These are phyloP conservation scores for Polysphondylium violaceum DNA, from an alignment of 78 protist genomes.

Conservation along the genomic window DNA sequence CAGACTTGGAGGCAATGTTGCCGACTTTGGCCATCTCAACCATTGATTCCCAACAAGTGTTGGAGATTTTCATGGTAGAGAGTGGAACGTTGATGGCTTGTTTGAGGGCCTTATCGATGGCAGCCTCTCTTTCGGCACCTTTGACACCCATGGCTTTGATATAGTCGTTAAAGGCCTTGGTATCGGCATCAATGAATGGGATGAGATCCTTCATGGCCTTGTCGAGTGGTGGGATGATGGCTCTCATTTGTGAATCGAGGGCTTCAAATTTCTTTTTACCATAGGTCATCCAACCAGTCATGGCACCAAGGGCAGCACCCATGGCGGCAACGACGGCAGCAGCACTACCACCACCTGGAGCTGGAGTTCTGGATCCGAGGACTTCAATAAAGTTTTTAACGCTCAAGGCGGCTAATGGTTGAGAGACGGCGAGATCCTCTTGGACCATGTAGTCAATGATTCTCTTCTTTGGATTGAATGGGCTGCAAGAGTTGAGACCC, in stretches of 20 bases:
- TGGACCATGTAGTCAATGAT: constrained; percentile 82
- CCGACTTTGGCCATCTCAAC: constrained; percentile 51
- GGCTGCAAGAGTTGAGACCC: constrained; percentile 65
- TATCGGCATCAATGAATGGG: constrained; percentile 79
- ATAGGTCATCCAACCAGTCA: constrained; percentile 83
- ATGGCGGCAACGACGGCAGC: constrained; percentile 68
- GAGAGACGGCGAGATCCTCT: constrained; percentile 27
- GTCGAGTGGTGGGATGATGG: constrained; percentile 64
- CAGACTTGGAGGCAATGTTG: constrained; percentile 67
- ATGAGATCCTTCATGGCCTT: constrained; percentile 72
- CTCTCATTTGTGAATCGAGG: constrained; percentile 56
- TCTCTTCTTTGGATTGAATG: constrained; percentile 71
- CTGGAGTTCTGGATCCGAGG: constrained; percentile 66
- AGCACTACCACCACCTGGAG: constrained; percentile 87
- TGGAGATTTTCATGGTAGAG: constrained; percentile 56
- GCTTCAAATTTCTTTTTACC: constrained; percentile 80
- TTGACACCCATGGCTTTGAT: constrained; percentile 12
- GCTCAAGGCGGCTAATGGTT: constrained; percentile 64
- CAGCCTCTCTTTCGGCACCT: constrained; percentile 38
- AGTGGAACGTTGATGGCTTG: constrained; percentile 45
- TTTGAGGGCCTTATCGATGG: constrained; percentile 27
- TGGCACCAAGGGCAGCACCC: constrained; percentile 83
- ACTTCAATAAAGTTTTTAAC: constrained; percentile 41
- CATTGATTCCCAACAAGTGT: constrained; percentile 36
- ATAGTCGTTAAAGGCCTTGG: constrained; percentile 50